Evolutionary conservation across 2,329 filamentous ascomycete genomes (phyloP), one percentile per base, ranked within the genome.

Genomic region (Monosporascus ibericus): DNA sequence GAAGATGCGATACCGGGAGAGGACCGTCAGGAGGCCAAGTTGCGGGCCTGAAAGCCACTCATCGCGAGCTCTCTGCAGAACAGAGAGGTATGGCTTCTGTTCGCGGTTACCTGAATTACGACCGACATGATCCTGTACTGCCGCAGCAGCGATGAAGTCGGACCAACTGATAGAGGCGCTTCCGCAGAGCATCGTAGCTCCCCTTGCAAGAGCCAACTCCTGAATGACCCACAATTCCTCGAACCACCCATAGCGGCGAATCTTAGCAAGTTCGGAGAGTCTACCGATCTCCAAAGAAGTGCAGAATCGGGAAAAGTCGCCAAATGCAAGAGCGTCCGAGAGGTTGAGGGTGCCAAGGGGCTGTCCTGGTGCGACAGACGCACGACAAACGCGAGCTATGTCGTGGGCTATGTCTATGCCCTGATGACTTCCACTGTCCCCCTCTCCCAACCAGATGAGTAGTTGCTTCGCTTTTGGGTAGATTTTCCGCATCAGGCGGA

Each of bases 131-230:
- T 58, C 57, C 25, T 48, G 56, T 5, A 51, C 59, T 8, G 53
- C 59, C 30, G 60, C 53, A n/a, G 60, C 60, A 27, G 53, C 56
- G 25, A 52, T 47, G 17, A 62, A 51, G 18, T 55, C 55, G 17
- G 15, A 22, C 50, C 54, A 55, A 42, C 49, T 47, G 14, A 62
- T 61, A 6, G 37, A 50, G 3, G 38, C 48, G 7, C 52, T 47
- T 9, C 59, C 60, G 22, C 54, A 62, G 34, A 54, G 51, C 2
- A 60, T 53, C 1, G 48, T 59, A 15, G 38, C 47, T 30, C 14
- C 47, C 15, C 11, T 36, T 18, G 24, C 47, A n/a, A 48, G 18
- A 17, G 22, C 44, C 17, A 47, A n/a, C 22, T 47, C 44, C 22
- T 47, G 44, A 24, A 47, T 47, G 22, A 17, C 44, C 44, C 44